Conservation (phyloP, 768 basidiomycete genomes). For the Astraeus odoratus region DNA sequence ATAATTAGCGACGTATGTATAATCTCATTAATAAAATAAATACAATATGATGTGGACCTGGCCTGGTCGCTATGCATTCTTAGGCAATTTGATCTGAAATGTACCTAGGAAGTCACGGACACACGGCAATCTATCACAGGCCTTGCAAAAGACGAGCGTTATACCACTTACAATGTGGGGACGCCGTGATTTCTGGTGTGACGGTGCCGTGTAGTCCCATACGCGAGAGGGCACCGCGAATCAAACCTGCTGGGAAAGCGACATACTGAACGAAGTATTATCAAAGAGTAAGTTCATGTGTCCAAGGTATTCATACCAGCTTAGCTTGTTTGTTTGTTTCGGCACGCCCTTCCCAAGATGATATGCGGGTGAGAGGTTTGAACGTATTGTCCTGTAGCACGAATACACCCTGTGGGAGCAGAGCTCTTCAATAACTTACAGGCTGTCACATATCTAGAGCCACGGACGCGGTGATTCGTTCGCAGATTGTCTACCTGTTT, state of each 20-base stretch:
- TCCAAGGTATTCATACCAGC: constrained; percentile 42
- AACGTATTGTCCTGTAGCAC: constrained; percentile 91
- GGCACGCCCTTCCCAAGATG: constrained; percentile 70
- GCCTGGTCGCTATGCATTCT: constrained; percentile 37
- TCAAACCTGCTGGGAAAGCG: constrained; percentile 75
- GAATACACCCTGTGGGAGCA: constrained; percentile 68
- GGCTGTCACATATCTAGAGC: not conserved
- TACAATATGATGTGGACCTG: not conserved
- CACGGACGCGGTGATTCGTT: constrained; percentile 83
- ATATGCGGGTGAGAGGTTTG: constrained; percentile 75
- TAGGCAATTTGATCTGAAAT: constrained; percentile 77
- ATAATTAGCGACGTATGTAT: too few relatives aligned
- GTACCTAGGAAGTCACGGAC: constrained; percentile 44
- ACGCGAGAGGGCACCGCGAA: constrained; percentile 74
- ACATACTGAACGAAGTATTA: constrained; percentile 48
- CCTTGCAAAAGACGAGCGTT: not conserved
- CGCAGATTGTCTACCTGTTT: constrained; percentile 94
- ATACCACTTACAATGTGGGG: constrained; percentile 73
- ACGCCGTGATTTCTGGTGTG: constrained; percentile 64
- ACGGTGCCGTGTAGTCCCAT: constrained; percentile 75
- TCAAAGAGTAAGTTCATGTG: not conserved
- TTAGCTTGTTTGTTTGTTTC: constrained; percentile 68
- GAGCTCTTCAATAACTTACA: not conserved
- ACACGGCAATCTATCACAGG: not conserved
- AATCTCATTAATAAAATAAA: not conserved